Evolutionary conservation across 331 rosid genomes (phyloP), one percentile per base, ranked within the genome.

Genomic region (Saraca asoca): DNA sequence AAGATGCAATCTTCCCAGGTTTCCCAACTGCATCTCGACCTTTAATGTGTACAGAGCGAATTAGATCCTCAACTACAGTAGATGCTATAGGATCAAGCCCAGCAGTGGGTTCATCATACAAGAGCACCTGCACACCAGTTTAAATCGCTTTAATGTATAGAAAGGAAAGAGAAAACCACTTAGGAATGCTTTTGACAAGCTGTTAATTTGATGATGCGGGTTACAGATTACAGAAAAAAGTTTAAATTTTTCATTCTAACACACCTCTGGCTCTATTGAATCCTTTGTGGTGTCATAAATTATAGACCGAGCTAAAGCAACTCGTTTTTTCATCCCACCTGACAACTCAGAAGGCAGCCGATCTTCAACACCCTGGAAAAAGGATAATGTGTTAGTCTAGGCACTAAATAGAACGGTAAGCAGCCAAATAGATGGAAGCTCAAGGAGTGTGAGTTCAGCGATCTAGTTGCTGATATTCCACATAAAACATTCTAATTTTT

Each of bases 1-100:
- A 94, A 8, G 99, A 94, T 17, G 96, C 79, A 70, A 94, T 94
- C 66, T 88, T 79, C 57, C 96, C 97, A 42, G 97, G 88, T 66
- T 80, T 79, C 69, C 85, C 91, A 38, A 78, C 33, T 5, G 77
- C 89, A 69, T 79, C 96, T 34, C 78, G 84, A 33, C 91, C 96
- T 88, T 88, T 85, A 44, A 85, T 74, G 74, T 94, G 99, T 37
- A 90, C 91, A 48, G 95, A 94, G 74, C 96, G 97, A 72, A 94
- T 94, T 62, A 94, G 85, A 84, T 94, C 97, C 81, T 94, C 99
- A 43, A 94, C 97, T 48, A 94, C 99, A 16, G 99, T 94, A 43
- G 99, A 94, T 77, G 99, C 99, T 73, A 94, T 94, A 29, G 99
- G 99, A 83, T 94, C 99, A 51, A 94, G 97, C 66, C 99, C 99